phyloP scores from a whole-genome alignment of 2,329 filamentous ascomycete species.

The Microdochium bolleyi region DNA sequence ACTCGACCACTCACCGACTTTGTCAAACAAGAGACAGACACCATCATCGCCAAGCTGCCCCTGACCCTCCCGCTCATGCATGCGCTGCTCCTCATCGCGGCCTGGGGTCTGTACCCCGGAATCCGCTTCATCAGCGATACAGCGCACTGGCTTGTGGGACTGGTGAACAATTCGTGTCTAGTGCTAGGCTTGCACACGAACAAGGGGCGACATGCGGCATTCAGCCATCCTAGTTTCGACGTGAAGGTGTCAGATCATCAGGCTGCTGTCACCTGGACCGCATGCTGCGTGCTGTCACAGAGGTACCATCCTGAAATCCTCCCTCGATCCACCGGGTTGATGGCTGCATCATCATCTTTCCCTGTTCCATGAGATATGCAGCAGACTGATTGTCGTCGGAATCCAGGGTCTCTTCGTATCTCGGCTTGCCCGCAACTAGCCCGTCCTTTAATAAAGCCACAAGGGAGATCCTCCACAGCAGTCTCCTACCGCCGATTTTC shows the following conservation, averaged over 20 bases:
- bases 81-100: background rate
- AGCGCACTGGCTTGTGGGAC: background rate
- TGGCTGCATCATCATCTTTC: background rate
- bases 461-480: background rate
- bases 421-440: background rate
- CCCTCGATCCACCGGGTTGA: too few species aligned
- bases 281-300: background rate
- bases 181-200: background rate
- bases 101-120: background rate
- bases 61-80: background rate
- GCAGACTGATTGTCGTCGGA: too few species aligned
- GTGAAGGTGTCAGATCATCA: background rate
- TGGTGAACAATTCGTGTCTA: background rate
- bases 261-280: background rate
- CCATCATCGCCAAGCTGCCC: background rate
- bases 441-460: background rate
- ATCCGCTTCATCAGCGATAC: background rate
- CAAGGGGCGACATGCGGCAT: background rate
- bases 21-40: background rate
- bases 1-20: background rate
- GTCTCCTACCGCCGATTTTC: background rate
- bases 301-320: background rate
- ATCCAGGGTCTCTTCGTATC: too few species aligned
- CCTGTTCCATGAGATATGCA: background rate
- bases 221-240: background rate